These are phyloP conservation scores for Meyerozyma athensensis DNA, from an alignment of 1,139 yeast species.

Conservation along the genomic window DNA sequence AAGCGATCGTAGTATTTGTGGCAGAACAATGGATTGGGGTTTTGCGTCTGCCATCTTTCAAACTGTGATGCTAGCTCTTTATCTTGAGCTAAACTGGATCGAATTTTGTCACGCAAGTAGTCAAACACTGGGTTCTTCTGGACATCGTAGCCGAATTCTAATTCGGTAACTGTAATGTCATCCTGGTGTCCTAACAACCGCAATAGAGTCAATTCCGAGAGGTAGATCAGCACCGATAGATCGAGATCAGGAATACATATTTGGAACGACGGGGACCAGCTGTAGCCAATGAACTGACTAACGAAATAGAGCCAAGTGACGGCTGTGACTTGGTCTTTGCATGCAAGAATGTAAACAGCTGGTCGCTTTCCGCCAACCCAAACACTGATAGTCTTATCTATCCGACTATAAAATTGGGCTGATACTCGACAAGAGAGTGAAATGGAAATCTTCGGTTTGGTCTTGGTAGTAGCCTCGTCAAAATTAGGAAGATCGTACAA, in stretches of 20 bases:
- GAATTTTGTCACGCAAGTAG: conserved; percentile 24
- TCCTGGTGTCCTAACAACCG: conserved; percentile 8
- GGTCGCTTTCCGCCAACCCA: conserved; percentile 22
- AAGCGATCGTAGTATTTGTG: conserved; percentile 66
- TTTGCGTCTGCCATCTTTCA: conserved; percentile 16
- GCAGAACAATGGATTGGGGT: conserved; percentile 45
- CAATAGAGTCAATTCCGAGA: conserved; percentile 26
- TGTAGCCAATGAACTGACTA: conserved; percentile 34
- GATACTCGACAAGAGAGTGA: conserved; percentile 19
- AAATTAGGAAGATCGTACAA: conserved; percentile 46
- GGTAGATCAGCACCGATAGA: conserved; percentile 37
- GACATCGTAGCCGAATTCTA: conserved; percentile 31
- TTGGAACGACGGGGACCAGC: conserved; percentile 22
- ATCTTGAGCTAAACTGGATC: conserved; percentile 13
- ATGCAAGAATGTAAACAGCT: conserved; percentile 47
- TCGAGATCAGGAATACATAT: conserved; percentile 51
- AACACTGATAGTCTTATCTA: conserved; percentile 66
- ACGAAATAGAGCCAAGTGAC: conserved; percentile 62
- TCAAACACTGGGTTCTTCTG: conserved; percentile 30
- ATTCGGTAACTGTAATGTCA: conserved; percentile 12
- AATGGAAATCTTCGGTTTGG: conserved; percentile 23
- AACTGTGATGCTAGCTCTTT: conserved; percentile 14
- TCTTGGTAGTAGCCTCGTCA: conserved; percentile 17
- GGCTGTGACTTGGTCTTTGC: conserved; percentile 49
- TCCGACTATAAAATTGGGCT: conserved; percentile 55